Percentiles rank a stretch among this genome's conserved stretches.
Evolutionary conservation across 1,139 yeast species (phyloP).

Genomic region (Sugiyamaella castrensis): DNA sequence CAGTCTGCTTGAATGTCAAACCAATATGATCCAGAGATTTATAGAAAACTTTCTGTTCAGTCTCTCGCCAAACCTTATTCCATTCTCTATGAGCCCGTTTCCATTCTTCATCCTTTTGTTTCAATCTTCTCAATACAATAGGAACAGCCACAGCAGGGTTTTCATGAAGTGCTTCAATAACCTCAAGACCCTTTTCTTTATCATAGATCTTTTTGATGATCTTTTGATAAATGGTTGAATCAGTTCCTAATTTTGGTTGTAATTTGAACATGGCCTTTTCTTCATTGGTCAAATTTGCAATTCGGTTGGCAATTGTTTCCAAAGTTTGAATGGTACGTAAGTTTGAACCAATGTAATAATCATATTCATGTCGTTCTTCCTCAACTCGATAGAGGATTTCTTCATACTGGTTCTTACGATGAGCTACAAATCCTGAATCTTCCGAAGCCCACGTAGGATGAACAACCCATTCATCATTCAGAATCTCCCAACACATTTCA

Average conservation of each 20-base stretch:
- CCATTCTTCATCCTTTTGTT: constrained; percentile 99
- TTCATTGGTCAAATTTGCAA: constrained; percentile 88
- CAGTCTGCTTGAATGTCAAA: constrained; percentile 92
- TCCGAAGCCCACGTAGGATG: constrained; percentile 99
- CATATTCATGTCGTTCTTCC: constrained; percentile 97
- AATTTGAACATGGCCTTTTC: constrained; percentile 82
- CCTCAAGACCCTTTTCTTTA: constrained; percentile 92
- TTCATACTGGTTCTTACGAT: constrained; percentile 95
- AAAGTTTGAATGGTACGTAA: constrained; percentile 91
- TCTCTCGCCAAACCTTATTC: constrained; percentile 99
- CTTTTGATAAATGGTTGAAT: constrained; percentile 90
- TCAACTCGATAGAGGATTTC: constrained; percentile 92
- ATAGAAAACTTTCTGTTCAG: constrained; percentile 91
- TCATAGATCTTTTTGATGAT: constrained; percentile 91
- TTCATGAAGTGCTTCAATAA: constrained; percentile 91
- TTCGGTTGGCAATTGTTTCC: constrained; percentile 91
- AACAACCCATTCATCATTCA: constrained; percentile 98
- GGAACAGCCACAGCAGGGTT: constrained; percentile 96
- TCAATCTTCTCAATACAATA: constrained; percentile 81
- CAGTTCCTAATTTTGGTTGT: constrained; percentile 92
- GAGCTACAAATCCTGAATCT: constrained; percentile 97
- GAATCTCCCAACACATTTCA: constrained; percentile 98
- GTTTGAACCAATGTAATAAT: constrained; percentile 91
- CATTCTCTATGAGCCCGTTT: constrained; percentile 97
- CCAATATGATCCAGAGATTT: constrained; percentile 95